Evolutionary conservation across 345 rosid species (phyloP).

Genomic region (Hypericum androsaemum): DNA sequence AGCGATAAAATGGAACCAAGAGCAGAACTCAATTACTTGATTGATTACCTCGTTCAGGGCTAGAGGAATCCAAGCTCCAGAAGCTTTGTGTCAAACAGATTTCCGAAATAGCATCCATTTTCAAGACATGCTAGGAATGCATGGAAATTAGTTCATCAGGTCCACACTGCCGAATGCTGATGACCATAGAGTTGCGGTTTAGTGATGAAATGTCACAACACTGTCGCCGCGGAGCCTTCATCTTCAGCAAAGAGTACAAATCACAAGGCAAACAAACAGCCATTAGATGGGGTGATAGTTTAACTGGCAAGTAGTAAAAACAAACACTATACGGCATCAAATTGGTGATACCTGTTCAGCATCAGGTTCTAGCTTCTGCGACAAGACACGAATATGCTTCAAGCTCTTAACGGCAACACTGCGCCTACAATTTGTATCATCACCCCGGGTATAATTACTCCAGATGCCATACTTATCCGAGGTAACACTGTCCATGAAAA

Average conservation of each 20-base stretch:
- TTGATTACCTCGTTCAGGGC: no score
- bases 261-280: not conserved
- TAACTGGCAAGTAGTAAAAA: not conserved
- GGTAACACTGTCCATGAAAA: constrained; percentile 44
- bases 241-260: constrained; percentile 21
- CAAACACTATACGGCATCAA: not conserved
- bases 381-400: constrained; percentile 34
- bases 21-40: no score
- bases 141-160: constrained; percentile 51
- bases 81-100: not conserved
- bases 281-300: constrained; percentile 1
- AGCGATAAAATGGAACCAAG: no score
- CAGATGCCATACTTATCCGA: constrained; percentile 36
- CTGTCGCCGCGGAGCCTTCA: constrained; percentile 61
- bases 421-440: constrained; percentile 37
- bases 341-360: constrained; percentile 44
- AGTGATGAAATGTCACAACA: constrained; percentile 50
- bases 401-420: constrained; percentile 35
- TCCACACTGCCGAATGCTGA: constrained; percentile 49
- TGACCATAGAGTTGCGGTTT: constrained; percentile 39
- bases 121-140: constrained; percentile 24
- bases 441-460: constrained; percentile 48
- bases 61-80: constrained; percentile 2
- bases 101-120: constrained; percentile 12
- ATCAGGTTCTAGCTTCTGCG: constrained; percentile 37